Conservation (phyloP, 2,329 filamentous ascomycete genomes). For the Curvularia eragrostidis region DNA sequence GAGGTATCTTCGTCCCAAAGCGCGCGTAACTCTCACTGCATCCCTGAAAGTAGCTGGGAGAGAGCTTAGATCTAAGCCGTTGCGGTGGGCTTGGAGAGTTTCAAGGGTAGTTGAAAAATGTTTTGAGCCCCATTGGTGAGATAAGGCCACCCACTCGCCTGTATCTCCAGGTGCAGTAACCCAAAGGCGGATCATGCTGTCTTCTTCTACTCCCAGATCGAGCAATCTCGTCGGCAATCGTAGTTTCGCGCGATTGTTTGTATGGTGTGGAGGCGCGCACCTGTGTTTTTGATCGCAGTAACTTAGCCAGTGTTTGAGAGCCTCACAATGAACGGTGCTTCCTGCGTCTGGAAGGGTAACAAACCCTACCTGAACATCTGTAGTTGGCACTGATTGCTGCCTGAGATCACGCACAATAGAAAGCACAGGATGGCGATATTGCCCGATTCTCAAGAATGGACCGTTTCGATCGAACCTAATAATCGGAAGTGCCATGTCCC, state of each 20-base stretch:
- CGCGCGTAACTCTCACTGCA: conserved; percentile 26
- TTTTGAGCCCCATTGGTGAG: conserved; percentile 23
- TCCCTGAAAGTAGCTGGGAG: conserved; percentile 31
- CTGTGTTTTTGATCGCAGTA: conserved; percentile 20
- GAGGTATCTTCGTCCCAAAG: conserved; percentile 25
- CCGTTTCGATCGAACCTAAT: conserved; percentile 6
- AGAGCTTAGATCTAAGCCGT: neutral
- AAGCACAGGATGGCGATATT: neutral
- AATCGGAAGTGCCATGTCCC: neutral
- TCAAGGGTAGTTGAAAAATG: conserved; percentile 14
- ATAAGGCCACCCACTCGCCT: conserved; percentile 25
- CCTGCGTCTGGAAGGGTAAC: conserved; percentile 16
- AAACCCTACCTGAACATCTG: conserved; percentile 17
- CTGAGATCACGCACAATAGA: conserved; percentile 4
- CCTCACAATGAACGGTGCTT: conserved; percentile 7
- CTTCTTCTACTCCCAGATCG: conserved; percentile 13
- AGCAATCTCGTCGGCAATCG: conserved; percentile 18
- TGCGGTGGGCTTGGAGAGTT: conserved; percentile 4
- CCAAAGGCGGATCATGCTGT: neutral
- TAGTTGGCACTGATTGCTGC: neutral
- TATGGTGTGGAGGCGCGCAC: neutral
- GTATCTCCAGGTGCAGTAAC: neutral
- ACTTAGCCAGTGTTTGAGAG: conserved; percentile 18
- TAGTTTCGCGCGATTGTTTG: neutral
- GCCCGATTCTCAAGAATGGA: neutral